A percentile compares a stretch with the other conserved stretches of the same genome.
These are phyloP conservation scores for Polyporus arcularius DNA, from an alignment of 768 basidiomycete species.

Conservation along the genomic window DNA sequence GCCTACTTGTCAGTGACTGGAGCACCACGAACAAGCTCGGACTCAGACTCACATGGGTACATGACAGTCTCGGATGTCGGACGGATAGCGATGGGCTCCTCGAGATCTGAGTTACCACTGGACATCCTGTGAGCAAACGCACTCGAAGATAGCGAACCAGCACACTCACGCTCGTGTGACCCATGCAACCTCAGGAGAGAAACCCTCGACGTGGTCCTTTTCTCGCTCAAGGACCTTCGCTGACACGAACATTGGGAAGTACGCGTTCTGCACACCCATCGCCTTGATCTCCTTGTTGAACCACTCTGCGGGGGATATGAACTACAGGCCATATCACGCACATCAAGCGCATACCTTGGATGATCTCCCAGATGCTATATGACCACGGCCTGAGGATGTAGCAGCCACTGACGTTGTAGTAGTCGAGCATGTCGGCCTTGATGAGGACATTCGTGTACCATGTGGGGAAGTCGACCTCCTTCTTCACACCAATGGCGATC, in stretches of 20 bases:
- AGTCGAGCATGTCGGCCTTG: conserved; percentile 99
- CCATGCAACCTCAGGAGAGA: conserved; percentile 99
- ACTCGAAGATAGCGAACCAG: neutral
- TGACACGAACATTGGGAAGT: conserved; percentile 99
- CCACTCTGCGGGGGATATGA: conserved; percentile 61
- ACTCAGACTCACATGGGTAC: conserved; percentile 82
- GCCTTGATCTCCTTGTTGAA: conserved; percentile 92
- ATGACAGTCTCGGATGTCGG: conserved; percentile 99
- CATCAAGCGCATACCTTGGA: conserved; percentile 64
- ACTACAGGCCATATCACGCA: neutral
- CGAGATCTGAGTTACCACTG: conserved; percentile 90
- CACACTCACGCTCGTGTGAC: conserved; percentile 86
- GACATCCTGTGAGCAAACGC: neutral
- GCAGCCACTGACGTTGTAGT: conserved; percentile 98
- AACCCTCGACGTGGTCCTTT: conserved; percentile 98
- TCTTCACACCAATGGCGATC: conserved; percentile 93
- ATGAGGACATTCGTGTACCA: conserved; percentile 97
- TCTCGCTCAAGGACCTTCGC: conserved; percentile 90
- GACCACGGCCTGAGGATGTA: conserved; percentile 99
- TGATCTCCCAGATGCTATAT: conserved; percentile 95
- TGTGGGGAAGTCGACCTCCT: conserved; percentile 90
- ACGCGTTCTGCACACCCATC: conserved; percentile 94
- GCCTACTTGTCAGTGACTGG: conserved; percentile 1
- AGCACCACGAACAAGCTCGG: neutral
- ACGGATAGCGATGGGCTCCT: conserved; percentile 96